Base-by-base conservation (phyloP, 768 basidiomycete genomes). In the Suillus discolor region DNA sequence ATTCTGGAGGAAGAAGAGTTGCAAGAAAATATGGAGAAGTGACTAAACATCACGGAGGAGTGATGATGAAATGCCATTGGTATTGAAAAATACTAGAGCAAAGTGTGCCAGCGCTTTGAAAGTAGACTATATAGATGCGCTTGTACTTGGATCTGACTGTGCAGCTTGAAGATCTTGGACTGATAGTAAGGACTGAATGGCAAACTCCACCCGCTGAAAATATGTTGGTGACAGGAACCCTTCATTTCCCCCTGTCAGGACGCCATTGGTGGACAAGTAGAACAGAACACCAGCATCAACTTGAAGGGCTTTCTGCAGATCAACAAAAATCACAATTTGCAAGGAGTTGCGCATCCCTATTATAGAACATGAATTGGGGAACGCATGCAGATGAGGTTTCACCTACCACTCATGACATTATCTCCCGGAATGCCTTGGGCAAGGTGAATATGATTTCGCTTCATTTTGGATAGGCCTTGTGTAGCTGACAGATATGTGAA, bases 391-490 rank as follows among this genome's bases (percentile, higher is more conserved):
- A 47, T 45, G 20, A n/a, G 45, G 23, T 6, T 25, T 13, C 28
- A 75, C 87, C 28, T 64, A 93, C 95, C 94, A 68, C 93, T 95
- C 62, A 90, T 85, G 57, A 93, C 88, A 6, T 85, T 84, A 2
- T 87, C 78, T 1, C 87, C 87, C 3, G 83, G 79, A 4, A 92
- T 78, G 44, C 91, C 89, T 74, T 95, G 91, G 0, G 96, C 96
- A 15, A 97, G 82, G 76, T 99, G 97, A 45, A 99, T 91, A 72
- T 98, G 96, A 72, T 96, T 97, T 34, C 97, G 83, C 15, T 78
- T 83, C 95, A 96, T 97, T 67, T 83, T 89, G 0, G 90, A 94
- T 20, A 97, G 76, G 0, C 96, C 95, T 68, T 87, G 79, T 7
- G 79, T 80, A 18, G 82, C 94, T 96, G 67, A 57, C 54, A 60